A percentile compares a stretch with the other conserved stretches of the same genome.
These are phyloP conservation scores for Xerophyta viscosa DNA, from an alignment of 106 monocot genomes.

Conservation along the genomic window DNA sequence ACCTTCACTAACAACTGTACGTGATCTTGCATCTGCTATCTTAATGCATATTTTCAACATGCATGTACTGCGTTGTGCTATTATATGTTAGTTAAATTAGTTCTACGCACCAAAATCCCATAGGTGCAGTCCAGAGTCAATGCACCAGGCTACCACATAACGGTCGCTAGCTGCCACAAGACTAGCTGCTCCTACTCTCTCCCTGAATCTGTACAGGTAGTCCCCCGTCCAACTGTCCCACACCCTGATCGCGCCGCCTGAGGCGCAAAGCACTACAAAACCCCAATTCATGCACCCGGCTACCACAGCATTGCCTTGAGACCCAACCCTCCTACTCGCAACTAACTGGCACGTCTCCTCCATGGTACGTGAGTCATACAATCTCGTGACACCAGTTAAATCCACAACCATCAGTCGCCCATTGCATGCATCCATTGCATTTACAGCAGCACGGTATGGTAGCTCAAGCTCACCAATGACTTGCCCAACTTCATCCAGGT, in stretches of 20 bases:
- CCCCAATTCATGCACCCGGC: conserved; percentile 52
- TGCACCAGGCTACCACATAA: conserved; percentile 31
- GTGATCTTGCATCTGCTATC: too few relatives aligned
- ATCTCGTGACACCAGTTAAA: conserved; percentile 18
- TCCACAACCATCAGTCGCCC: conserved; percentile 36
- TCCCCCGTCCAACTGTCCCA: conserved; percentile 39
- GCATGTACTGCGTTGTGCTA: too few relatives aligned
- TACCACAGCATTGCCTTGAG: background rate
- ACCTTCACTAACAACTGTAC: too few relatives aligned
- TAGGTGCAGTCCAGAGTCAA: conserved; percentile 33
- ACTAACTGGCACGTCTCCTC: conserved; percentile 29
- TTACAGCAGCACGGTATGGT: conserved; percentile 6
- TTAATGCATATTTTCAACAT: too few relatives aligned
- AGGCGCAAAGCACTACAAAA: conserved; percentile 21
- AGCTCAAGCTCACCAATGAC: conserved; percentile 12
- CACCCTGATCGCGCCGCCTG: conserved; percentile 15
- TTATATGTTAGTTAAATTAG: too few relatives aligned
- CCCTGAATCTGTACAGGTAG: conserved; percentile 36
- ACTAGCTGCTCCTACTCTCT: conserved; percentile 15
- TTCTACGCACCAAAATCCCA: conserved; percentile 40
- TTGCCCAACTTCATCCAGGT: conserved; percentile 8
- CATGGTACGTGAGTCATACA: conserved; percentile 13
- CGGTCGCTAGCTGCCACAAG: conserved; percentile 22
- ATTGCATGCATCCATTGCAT: conserved; percentile 29
- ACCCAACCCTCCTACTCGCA: conserved; percentile 9